Evolutionary conservation across 2,329 filamentous ascomycete species (phyloP).

Genomic region (Sporothrix brasiliensis): DNA sequence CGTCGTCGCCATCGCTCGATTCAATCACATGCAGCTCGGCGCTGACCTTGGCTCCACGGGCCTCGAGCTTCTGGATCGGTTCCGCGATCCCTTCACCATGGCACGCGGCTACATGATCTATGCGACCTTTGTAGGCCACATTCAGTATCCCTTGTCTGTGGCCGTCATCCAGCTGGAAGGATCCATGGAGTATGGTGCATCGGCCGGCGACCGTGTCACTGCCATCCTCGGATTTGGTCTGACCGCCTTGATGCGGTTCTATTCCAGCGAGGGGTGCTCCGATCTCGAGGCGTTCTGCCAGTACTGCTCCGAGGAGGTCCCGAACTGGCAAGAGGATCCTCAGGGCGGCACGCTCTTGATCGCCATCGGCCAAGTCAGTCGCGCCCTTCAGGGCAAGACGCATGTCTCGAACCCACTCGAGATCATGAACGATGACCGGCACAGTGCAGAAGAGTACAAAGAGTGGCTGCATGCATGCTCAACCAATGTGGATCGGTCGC

Average conservation of each 20-base stretch:
- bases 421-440: slow-evolving; percentile 69
- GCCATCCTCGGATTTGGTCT: slow-evolving; percentile 73
- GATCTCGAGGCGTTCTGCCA: slow-evolving; percentile 72
- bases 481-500: slow-evolving; percentile 64
- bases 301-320: slow-evolving; percentile 73
- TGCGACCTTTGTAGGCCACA: slow-evolving; percentile 69
- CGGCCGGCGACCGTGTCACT: slow-evolving; percentile 70
- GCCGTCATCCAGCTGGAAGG: slow-evolving; percentile 64
- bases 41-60: slow-evolving; percentile 65
- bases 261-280: slow-evolving; percentile 66
- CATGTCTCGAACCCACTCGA: slow-evolving; percentile 51
- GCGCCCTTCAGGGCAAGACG: slow-evolving; percentile 77
- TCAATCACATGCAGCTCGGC: slow-evolving; percentile 70
- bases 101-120: slow-evolving; percentile 71
- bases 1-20: slow-evolving; percentile 68
- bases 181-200: slow-evolving; percentile 66
- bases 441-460: slow-evolving; percentile 62
- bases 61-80: slow-evolving; percentile 65
- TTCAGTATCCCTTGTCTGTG: slow-evolving; percentile 63
- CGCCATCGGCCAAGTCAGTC: slow-evolving; percentile 65
- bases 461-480: slow-evolving; percentile 58
- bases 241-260: slow-evolving; percentile 67
- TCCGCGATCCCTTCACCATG: slow-evolving; percentile 65
- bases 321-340: slow-evolving; percentile 70
- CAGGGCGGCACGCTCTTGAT: slow-evolving; percentile 72